Conservation (phyloP, 2,329 filamentous ascomycete genomes). For the Pseudogymnoascus sp. region DNA sequence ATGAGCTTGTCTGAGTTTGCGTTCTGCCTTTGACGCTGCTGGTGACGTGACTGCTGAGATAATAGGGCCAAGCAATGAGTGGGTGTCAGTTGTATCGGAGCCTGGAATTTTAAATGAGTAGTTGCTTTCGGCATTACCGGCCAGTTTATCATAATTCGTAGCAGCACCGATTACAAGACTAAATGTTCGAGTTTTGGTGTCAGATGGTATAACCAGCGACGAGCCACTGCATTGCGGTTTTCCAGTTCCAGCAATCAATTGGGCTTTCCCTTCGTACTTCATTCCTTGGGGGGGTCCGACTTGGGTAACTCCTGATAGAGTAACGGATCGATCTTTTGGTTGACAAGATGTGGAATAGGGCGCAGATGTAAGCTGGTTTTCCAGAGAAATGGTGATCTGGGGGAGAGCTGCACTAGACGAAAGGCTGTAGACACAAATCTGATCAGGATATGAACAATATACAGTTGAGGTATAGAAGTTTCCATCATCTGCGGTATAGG, state of each 20-base stretch:
- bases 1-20: conserved; percentile 30
- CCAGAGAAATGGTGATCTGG: conserved; percentile 32
- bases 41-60: conserved; percentile 30
- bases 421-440: conserved; percentile 28
- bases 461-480: conserved; percentile 28
- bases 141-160: conserved; percentile 43
- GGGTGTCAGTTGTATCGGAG: conserved; percentile 16
- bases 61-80: conserved; percentile 27
- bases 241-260: conserved; percentile 20
- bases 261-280: conserved; percentile 34
- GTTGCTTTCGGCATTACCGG: conserved; percentile 35
- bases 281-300: conserved; percentile 35
- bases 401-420: conserved; percentile 29
- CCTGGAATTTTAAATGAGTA: conserved; percentile 23
- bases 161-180: conserved; percentile 37
- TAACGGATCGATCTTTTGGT: conserved; percentile 19
- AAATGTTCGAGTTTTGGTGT: conserved; percentile 20
- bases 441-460: conserved; percentile 38
- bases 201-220: conserved; percentile 26
- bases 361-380: conserved; percentile 31
- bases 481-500: conserved; percentile 29
- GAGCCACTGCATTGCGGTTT: conserved; percentile 16
- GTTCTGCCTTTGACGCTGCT: conserved; percentile 29
- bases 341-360: background rate
- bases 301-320: conserved; percentile 32